phyloP scores from a whole-genome alignment of 1,139 yeast species.

The Taphrina communis region DNA sequence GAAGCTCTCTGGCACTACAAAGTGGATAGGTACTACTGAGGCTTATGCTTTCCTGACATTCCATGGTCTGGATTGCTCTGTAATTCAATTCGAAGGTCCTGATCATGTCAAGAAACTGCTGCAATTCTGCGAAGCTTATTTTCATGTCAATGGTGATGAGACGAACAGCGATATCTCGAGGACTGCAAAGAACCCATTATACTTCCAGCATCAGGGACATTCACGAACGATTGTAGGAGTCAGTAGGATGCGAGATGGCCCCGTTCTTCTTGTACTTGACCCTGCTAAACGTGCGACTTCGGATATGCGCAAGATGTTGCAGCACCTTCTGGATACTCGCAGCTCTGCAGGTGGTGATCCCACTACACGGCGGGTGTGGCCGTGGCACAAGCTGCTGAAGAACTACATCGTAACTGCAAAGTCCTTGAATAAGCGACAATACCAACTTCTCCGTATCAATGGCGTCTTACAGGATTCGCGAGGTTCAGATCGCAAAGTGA shows the following conservation, averaged over 20 bases:
- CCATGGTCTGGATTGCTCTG: conserved; percentile 20
- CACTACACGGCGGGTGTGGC: neutral
- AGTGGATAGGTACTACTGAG: conserved; percentile 44
- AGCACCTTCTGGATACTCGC: neutral
- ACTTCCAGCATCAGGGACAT: conserved; percentile 39
- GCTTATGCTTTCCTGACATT: conserved; percentile 32
- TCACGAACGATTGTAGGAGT: conserved; percentile 38
- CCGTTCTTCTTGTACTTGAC: conserved; percentile 32
- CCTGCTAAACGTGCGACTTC: conserved; percentile 21
- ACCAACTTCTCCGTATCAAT: conserved; percentile 21
- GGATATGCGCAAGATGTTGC: neutral
- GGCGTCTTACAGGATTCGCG: conserved; percentile 11
- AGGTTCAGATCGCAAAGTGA: conserved; percentile 7
- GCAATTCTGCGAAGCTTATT: conserved; percentile 21
- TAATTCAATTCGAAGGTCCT: conserved; percentile 26
- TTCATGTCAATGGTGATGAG: conserved; percentile 4
- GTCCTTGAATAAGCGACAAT: conserved; percentile 7
- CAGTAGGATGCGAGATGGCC: neutral
- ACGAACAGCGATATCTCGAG: too few species aligned
- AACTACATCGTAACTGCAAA: neutral
- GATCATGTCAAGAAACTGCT: conserved; percentile 7
- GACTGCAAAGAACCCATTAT: conserved; percentile 8
- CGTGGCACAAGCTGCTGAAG: conserved; percentile 4
- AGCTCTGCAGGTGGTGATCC: too few species aligned
- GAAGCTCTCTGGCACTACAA: conserved; percentile 33